phyloP scores from a whole-genome alignment of 2,329 filamentous ascomycete species.

The Trichocomaceae sp. region DNA sequence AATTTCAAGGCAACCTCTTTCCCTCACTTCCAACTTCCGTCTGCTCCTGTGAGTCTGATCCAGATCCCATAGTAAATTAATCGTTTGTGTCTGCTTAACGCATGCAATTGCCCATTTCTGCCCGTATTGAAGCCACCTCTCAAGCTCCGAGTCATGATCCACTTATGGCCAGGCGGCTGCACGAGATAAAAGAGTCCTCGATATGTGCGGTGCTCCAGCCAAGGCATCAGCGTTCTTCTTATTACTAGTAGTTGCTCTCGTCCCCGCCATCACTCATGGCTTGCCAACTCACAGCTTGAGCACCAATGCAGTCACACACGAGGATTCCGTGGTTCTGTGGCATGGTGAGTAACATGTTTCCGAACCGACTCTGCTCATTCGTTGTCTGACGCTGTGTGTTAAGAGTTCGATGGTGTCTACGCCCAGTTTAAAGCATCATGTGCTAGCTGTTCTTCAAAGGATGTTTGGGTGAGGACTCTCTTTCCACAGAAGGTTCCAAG shows the following conservation, averaged over 20 bases:
- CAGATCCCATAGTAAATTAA: not conserved
- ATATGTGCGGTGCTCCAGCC: constrained; percentile 15
- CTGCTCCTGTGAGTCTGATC: not conserved
- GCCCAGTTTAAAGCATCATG: constrained; percentile 21
- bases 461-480: constrained; percentile 15
- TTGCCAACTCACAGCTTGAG: constrained; percentile 14
- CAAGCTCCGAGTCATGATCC: constrained; percentile 9
- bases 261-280: constrained; percentile 8
- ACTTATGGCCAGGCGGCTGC: constrained; percentile 5
- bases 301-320: constrained; percentile 9
- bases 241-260: constrained; percentile 4
- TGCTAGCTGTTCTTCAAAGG: constrained; percentile 16
- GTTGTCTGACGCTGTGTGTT: not conserved
- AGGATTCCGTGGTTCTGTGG: constrained; percentile 12
- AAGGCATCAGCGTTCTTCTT: constrained; percentile 16
- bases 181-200: constrained; percentile 3
- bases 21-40: no score
- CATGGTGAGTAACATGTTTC: constrained; percentile 15
- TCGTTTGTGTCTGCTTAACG: not conserved
- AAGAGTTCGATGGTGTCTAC: constrained; percentile 20
- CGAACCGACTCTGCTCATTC: constrained; percentile 12
- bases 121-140: not conserved
- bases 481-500: not conserved
- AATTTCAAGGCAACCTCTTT: not conserved
- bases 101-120: not conserved